Conservation (phyloP, 2,329 filamentous ascomycete genomes). For the Decorospora gaudefroyi region DNA sequence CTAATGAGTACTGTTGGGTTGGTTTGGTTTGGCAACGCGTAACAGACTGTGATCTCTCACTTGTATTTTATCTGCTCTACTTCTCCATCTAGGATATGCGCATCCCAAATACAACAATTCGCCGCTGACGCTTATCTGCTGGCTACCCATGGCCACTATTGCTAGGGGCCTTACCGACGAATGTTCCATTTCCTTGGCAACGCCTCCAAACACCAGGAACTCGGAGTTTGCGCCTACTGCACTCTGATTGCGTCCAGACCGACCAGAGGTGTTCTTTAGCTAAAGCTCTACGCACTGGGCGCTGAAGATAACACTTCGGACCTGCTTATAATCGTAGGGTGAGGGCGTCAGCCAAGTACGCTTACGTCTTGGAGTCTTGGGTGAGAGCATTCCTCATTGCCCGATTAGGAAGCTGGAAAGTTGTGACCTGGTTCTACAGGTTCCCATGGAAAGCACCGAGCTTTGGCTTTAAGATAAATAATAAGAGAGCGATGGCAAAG, state of each 20-base stretch:
- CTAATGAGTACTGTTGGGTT: too few species aligned
- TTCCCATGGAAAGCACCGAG: constrained; percentile 5
- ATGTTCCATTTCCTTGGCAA: constrained; percentile 10
- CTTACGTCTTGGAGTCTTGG: constrained; percentile 23
- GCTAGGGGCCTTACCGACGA: constrained; percentile 3
- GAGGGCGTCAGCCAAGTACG: constrained; percentile 22
- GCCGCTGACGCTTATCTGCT: constrained; percentile 1
- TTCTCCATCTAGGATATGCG: too few species aligned
- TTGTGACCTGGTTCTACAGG: constrained; percentile 2
- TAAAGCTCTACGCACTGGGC: too few species aligned
- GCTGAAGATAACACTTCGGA: constrained; percentile 27
- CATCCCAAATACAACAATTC: too few species aligned
- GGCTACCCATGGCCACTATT: not conserved
- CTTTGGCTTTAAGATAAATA: constrained; percentile 11
- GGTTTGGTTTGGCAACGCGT: too few species aligned
- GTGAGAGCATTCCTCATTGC: constrained; percentile 8
- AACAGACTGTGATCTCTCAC: too few species aligned
- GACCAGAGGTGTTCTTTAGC: too few species aligned
- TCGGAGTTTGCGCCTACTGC: constrained; percentile 8
- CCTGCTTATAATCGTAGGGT: constrained; percentile 25
- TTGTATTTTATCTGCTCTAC: too few species aligned
- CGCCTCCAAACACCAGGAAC: constrained; percentile 12
- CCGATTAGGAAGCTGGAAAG: constrained; percentile 20
- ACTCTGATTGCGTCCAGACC: not conserved
- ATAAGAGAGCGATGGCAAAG: constrained; percentile 6